These are phyloP conservation scores for Calonectria montana DNA, from an alignment of 2,329 filamentous ascomycete species.

Conservation along the genomic window DNA sequence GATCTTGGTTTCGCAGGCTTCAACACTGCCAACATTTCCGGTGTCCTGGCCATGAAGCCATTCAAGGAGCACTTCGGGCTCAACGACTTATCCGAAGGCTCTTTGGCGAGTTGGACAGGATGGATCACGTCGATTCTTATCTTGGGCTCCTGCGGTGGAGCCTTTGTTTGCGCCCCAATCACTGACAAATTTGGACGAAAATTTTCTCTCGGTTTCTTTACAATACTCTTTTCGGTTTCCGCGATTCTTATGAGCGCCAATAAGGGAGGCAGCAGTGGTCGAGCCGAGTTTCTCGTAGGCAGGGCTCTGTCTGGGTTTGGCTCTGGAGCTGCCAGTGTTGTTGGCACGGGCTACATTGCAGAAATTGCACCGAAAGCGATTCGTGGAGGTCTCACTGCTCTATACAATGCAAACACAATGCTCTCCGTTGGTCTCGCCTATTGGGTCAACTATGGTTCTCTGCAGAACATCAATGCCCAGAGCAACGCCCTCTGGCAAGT, in stretches of 20 bases:
- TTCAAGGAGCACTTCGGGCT: constrained; percentile 16
- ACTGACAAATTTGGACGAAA: constrained; percentile 18
- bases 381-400: constrained; percentile 11
- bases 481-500: constrained; percentile 1
- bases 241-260: constrained; percentile 18
- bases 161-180: constrained; percentile 17
- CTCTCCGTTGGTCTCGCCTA: constrained; percentile 20
- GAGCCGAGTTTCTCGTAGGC: constrained; percentile 14
- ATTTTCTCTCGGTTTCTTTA: constrained; percentile 10
- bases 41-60: constrained; percentile 19
- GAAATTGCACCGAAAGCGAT: constrained; percentile 21
- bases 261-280: neutral
- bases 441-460: constrained; percentile 23
- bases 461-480: neutral
- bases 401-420: constrained; percentile 23
- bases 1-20: neutral
- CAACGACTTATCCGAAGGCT: neutral
- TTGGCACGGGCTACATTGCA: constrained; percentile 16
- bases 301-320: constrained; percentile 15
- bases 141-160: constrained; percentile 14
- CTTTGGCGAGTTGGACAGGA: constrained; percentile 16
- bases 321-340: constrained; percentile 20
- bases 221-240: constrained; percentile 8
- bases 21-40: constrained; percentile 23
- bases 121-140: constrained; percentile 22